Conservation (phyloP, 495 filamentous ascomycete genomes). For the Aspergillus egyptiacus region DNA sequence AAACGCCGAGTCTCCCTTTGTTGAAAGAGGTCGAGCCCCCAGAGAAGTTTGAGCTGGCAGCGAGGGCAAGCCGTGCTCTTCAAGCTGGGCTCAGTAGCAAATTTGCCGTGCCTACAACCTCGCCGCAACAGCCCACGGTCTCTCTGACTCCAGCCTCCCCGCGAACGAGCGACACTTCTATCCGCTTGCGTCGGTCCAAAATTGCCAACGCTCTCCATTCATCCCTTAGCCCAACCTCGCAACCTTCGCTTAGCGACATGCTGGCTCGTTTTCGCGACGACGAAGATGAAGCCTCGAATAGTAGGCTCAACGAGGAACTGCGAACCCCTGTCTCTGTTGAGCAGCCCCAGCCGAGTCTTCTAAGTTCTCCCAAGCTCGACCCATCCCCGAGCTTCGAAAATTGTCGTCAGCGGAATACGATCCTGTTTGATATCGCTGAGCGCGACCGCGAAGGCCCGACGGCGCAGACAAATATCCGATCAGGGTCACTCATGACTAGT, state of each 20-base stretch:
- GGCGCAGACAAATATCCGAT: constrained; percentile 75
- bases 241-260: constrained; percentile 37
- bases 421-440: constrained; percentile 45
- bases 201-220: constrained; percentile 40
- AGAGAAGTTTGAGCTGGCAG: constrained; percentile 34
- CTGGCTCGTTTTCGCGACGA: constrained; percentile 29
- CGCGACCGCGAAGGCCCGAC: constrained; percentile 56
- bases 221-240: constrained; percentile 35
- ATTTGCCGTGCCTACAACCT: constrained; percentile 5
- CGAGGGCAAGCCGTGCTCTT: constrained; percentile 38
- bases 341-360: constrained; percentile 27
- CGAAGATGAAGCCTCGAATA: constrained; percentile 11
- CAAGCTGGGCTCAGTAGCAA: constrained; percentile 32
- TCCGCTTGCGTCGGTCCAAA: constrained; percentile 36
- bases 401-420: constrained; percentile 35
- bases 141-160: constrained; percentile 22
- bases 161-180: constrained; percentile 29
- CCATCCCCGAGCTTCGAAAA: constrained; percentile 29
- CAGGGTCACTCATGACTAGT: constrained; percentile 70
- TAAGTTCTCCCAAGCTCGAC: constrained; percentile 25
- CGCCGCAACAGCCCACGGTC: constrained; percentile 15
- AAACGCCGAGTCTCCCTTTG: constrained; percentile 22
- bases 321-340: constrained; percentile 12
- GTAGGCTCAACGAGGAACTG: neutral
- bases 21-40: constrained; percentile 13